These are phyloP conservation scores for Syzygium syzygioides DNA, from an alignment of 441 rosid species.

Conservation along the genomic window DNA sequence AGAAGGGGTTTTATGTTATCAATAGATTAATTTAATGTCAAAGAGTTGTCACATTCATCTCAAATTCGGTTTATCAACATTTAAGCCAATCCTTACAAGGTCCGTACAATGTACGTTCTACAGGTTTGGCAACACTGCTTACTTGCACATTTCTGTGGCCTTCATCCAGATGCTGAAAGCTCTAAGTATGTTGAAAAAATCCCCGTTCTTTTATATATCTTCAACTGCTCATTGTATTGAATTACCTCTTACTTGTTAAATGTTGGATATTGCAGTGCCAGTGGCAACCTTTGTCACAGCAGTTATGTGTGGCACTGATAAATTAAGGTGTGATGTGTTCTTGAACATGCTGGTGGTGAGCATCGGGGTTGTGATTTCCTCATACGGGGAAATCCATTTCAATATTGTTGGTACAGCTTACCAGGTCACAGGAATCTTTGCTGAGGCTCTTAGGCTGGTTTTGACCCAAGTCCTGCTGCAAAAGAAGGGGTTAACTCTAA, in stretches of 20 bases:
- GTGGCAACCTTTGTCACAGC: constrained; percentile 96
- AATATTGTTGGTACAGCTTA: constrained; percentile 91
- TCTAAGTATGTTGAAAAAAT: constrained; percentile 59
- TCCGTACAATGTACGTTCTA: neutral
- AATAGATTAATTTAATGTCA: neutral
- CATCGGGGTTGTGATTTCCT: constrained; percentile 96
- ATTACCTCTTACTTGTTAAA: constrained; percentile 14
- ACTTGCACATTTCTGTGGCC: constrained; percentile 93
- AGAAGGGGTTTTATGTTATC: neutral
- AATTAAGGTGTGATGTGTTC: constrained; percentile 94
- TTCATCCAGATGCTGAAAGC: constrained; percentile 99
- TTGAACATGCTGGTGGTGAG: constrained; percentile 99
- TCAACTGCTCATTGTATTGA: constrained; percentile 3
- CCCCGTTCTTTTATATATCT: neutral
- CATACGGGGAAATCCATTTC: constrained; percentile 99
- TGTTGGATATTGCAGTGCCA: constrained; percentile 74
- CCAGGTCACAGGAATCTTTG: constrained; percentile 99
- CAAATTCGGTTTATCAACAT: neutral
- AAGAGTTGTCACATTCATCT: neutral
- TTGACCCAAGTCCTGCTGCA: constrained; percentile 99
- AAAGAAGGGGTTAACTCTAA: constrained; percentile 95
- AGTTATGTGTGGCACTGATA: constrained; percentile 95
- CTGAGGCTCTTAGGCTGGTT: constrained; percentile 99
- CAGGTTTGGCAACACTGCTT: constrained; percentile 99
- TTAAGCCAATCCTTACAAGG: neutral